Percentiles rank a stretch among this genome's conserved stretches.
Conservation (phyloP, 352 stramenopile genomes). For the Blastocystis sp. region DNA sequence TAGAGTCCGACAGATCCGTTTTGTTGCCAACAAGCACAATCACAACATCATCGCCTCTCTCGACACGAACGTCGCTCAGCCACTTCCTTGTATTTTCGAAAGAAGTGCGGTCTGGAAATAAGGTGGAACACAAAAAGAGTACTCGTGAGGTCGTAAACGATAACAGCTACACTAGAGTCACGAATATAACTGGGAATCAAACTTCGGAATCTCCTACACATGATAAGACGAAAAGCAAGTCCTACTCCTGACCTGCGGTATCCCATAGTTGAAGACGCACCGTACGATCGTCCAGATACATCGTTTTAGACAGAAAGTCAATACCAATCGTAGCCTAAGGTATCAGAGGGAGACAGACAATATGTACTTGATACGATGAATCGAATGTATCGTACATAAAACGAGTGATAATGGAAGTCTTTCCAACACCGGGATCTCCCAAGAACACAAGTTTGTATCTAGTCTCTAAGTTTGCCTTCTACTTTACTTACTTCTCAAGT, state of each 20-base stretch:
- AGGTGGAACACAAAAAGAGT: conserved; percentile 62
- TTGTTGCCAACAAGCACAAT: conserved; percentile 99
- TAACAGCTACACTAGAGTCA: conserved; percentile 97
- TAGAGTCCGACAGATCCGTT: conserved; percentile 93
- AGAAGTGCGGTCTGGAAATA: conserved; percentile 79
- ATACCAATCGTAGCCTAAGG: conserved; percentile 94
- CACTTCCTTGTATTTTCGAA: conserved; percentile 98
- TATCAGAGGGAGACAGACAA: background rate
- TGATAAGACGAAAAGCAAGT: conserved; percentile 57
- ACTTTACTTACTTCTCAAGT: conserved; percentile 5
- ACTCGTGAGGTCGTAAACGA: conserved; percentile 99
- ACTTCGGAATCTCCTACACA: conserved; percentile 75
- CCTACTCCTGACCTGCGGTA: conserved; percentile 90
- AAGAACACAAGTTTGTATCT: conserved; percentile 77
- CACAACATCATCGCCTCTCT: conserved; percentile 94
- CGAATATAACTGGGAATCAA: conserved; percentile 92
- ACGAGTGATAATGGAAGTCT: conserved; percentile 98
- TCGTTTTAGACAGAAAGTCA: conserved; percentile 99
- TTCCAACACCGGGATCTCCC: conserved; percentile 93
- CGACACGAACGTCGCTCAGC: conserved; percentile 95
- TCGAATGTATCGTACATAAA: conserved; percentile 98
- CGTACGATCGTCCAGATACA: conserved; percentile 94
- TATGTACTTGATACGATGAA: conserved; percentile 82
- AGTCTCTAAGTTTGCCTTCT: background rate
- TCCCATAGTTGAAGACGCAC: conserved; percentile 96